Percentiles rank a stretch among this genome's conserved stretches.
phyloP scores from a whole-genome alignment of 805 yeast genomes.

The Lipomyces chichibuensis region DNA sequence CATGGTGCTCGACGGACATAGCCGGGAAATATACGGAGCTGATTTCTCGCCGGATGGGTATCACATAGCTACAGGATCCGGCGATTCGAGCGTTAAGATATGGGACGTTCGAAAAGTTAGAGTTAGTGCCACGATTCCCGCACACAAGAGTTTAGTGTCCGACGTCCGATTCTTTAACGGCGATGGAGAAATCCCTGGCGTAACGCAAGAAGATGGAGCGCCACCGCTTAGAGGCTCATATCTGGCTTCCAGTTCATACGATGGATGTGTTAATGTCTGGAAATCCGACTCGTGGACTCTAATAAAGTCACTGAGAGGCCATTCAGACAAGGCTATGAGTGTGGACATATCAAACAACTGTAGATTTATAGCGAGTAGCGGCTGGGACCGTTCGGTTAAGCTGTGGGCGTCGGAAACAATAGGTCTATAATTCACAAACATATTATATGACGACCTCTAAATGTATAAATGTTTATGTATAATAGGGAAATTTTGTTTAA shows the following conservation, averaged over 20 bases:
- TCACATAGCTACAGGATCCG: conserved; percentile 79
- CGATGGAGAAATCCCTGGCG: conserved; percentile 36
- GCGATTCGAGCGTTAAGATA: conserved; percentile 74
- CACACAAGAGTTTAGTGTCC: conserved; percentile 74
- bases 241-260: conserved; percentile 69
- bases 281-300: conserved; percentile 72
- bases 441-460: background rate
- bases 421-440: conserved; percentile 2
- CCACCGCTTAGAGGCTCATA: conserved; percentile 50
- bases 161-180: conserved; percentile 57
- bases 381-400: conserved; percentile 84
- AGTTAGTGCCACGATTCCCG: conserved; percentile 57
- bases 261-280: conserved; percentile 65
- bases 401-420: conserved; percentile 51
- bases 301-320: conserved; percentile 56
- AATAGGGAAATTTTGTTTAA: background rate
- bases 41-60: conserved; percentile 80
- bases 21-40: conserved; percentile 66
- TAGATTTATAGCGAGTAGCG: conserved; percentile 58
- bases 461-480: background rate
- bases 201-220: conserved; percentile 39
- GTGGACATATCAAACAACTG: conserved; percentile 57
- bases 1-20: conserved; percentile 65
- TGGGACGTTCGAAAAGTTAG: conserved; percentile 79
- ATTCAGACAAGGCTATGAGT: conserved; percentile 72